Evolutionary conservation across 495 filamentous ascomycete genomes (phyloP), one percentile per base, ranked within the genome.

Genomic region (Chlorociboria aeruginascens): DNA sequence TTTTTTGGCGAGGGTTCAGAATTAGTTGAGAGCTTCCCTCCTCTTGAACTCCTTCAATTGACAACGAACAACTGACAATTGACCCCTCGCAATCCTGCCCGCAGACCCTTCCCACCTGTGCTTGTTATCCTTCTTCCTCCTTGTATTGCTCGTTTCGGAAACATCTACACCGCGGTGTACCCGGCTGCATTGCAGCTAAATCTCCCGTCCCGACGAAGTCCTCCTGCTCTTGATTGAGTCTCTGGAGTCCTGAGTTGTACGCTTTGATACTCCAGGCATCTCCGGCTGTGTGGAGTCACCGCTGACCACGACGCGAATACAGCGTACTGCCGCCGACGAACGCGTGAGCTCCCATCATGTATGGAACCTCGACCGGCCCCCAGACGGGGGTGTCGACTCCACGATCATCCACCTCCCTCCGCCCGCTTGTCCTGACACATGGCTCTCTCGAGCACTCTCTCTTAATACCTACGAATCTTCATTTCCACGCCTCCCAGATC

Each of bases 331-430:
- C 9, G 3, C 25, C 40, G 1, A 28, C 16, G 8, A 7, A n/a
- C 2, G 3, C 40, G 20, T 30, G 17, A 47, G 29, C 33, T 41
- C 55, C 52, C 58, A 76, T 56, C 51, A 97, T 96, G 92, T 94
- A 95, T 74, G 86, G 85, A 61, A 82, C 83, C 57, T 72, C 69
- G 45, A 86, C 85, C 50, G 83, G 83, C 63, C 83, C 83, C 28
- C 86, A 90, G 63, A 98, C 90, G 69, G 92, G 92, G 60, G 86
- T 93, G 63, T 89, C 87, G 56, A 97, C 92, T 47, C 92, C 92
- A 55, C 82, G 89, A 61, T 93, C 87, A 30, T 79, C 78, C 45
- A 83, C 88, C 46, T 94, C 89, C 39, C 75, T 95, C 50, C 82
- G 92, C 49, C 89, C 93, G 33, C 78, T 98, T 48, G 83, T 82